These are phyloP conservation scores for Spathaspora arborariae DNA, from an alignment of 805 yeast genomes.

Conservation along the genomic window DNA sequence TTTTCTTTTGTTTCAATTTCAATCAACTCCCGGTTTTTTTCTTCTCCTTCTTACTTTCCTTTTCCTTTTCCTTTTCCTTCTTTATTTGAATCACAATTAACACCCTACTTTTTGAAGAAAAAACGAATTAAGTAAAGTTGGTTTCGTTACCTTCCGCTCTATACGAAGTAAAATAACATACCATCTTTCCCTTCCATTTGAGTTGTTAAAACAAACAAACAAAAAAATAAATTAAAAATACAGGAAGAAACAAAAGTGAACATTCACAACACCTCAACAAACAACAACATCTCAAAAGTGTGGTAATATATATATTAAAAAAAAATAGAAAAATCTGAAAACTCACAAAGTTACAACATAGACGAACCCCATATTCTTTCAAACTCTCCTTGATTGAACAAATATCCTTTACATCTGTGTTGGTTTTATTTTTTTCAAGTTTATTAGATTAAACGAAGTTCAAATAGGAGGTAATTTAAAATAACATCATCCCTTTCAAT, in stretches of 20 bases:
- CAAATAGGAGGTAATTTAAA: no score
- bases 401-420: not conserved
- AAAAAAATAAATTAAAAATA: no score
- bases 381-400: no score
- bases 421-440: not conserved
- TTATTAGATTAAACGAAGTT: no score
- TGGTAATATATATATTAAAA: no score
- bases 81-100: not conserved
- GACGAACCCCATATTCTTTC: no score
- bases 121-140: not conserved
- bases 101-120: not conserved
- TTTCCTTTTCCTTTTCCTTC: not conserved
- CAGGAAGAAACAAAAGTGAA: no score
- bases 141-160: not conserved
- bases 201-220: not conserved
- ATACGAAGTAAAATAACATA: not conserved
- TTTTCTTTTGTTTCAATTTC: not conserved
- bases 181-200: not conserved
- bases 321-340: no score
- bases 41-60: not conserved
- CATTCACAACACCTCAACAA: no score
- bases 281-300: no score
- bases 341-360: no score
- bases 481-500: no score
- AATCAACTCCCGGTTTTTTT: slow-evolving; percentile 1